Conservation (phyloP, 164 flowering plant genomes). For the Sedum album region DNA sequence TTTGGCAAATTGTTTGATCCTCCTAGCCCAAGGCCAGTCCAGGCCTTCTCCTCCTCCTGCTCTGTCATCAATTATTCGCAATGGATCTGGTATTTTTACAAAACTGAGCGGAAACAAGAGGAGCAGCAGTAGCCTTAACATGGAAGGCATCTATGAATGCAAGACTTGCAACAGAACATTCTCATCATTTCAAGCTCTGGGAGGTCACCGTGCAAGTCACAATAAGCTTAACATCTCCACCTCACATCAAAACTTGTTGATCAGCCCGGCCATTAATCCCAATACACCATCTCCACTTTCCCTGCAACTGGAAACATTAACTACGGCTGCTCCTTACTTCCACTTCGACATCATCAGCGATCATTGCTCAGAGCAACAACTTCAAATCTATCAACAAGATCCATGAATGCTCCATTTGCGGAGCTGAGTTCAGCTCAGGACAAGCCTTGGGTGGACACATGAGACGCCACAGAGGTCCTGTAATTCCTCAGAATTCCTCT, state of each 20-base stretch:
- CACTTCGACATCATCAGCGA: neutral
- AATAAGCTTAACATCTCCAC: constrained; percentile 1
- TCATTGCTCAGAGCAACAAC: neutral
- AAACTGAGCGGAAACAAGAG: neutral
- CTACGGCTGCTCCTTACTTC: neutral
- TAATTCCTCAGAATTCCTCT: neutral
- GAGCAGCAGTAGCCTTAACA: neutral
- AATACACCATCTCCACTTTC: neutral
- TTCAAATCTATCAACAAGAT: neutral
- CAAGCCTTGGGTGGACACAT: constrained; percentile 1
- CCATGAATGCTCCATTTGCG: constrained; percentile 1
- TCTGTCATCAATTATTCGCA: neutral
- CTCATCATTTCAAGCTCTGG: constrained; percentile 2
- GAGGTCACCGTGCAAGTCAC: constrained; percentile 6
- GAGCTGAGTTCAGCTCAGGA: neutral
- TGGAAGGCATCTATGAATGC: neutral
- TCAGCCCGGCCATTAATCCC: neutral
- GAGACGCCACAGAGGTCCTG: constrained; percentile 2
- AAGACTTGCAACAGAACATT: constrained; percentile 1
- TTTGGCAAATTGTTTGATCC: constrained; percentile 1
- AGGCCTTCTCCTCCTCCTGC: neutral
- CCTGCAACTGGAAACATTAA: neutral
- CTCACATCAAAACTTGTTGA: neutral
- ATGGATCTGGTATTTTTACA: neutral
- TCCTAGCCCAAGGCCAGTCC: neutral